phyloP scores from a whole-genome alignment of 2,329 filamentous ascomycete genomes.

The Dothidotthia symphoricarpi region DNA sequence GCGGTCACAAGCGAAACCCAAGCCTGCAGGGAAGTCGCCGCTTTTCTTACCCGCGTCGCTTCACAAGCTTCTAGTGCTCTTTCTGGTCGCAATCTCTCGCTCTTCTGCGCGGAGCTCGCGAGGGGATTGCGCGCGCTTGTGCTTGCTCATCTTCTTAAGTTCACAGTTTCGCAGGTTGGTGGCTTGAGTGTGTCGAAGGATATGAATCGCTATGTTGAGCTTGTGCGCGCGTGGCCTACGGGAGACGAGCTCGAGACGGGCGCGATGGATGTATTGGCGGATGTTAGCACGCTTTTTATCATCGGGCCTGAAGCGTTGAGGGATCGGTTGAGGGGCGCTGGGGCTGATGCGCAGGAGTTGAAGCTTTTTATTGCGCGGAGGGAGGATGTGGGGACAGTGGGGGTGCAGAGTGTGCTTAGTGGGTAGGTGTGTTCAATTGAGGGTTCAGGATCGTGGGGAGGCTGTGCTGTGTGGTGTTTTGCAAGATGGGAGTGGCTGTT shows the following conservation, averaged over 20 bases:
- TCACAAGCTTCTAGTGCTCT: conserved; percentile 65
- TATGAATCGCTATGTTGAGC: conserved; percentile 86
- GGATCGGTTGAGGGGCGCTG: conserved; percentile 50
- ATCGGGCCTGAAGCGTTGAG: conserved; percentile 64
- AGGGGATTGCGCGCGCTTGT: conserved; percentile 73
- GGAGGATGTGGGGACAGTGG: conserved; percentile 77
- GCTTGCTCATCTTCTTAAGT: conserved; percentile 92
- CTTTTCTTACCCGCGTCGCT: conserved; percentile 71
- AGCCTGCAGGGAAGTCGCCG: conserved; percentile 77
- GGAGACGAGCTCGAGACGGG: conserved; percentile 56
- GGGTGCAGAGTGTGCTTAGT: conserved; percentile 79
- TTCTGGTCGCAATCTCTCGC: conserved; percentile 78
- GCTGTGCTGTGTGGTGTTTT: no score
- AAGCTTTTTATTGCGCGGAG: conserved; percentile 80
- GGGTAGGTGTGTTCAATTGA: no score
- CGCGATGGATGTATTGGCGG: conserved; percentile 78
- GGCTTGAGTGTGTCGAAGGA: conserved; percentile 96
- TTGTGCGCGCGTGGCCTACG: conserved; percentile 75
- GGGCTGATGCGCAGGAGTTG: conserved; percentile 56
- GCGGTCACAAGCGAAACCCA: conserved; percentile 60
- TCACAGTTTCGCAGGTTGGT: conserved; percentile 87
- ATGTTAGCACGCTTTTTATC: conserved; percentile 95
- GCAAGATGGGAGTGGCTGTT: no score
- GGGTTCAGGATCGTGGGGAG: no score
- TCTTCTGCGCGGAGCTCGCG: conserved; percentile 81